These are phyloP conservation scores for Lepiota brunneoincarnata DNA, from an alignment of 768 basidiomycete species.

Conservation along the genomic window DNA sequence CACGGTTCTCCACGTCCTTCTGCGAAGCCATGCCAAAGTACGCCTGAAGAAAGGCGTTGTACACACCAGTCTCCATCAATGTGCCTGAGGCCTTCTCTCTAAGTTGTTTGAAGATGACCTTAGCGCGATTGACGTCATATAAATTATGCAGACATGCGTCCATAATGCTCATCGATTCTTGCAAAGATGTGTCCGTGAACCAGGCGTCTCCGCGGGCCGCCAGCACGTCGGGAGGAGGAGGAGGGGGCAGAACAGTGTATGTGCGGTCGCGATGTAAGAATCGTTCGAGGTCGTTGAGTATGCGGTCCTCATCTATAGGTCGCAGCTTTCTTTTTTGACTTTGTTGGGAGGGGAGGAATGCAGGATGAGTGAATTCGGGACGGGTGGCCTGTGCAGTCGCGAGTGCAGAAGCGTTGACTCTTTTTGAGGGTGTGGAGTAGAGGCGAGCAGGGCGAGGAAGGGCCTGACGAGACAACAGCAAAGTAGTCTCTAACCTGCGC, in stretches of 20 bases:
- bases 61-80: conserved; percentile 44
- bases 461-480: conserved; percentile 61
- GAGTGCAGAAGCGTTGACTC: conserved; percentile 49
- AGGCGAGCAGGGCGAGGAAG: conserved; percentile 70
- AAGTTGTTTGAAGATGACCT: conserved; percentile 65
- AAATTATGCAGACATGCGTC: conserved; percentile 77
- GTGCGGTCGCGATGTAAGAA: conserved; percentile 42
- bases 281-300: conserved; percentile 37
- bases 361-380: conserved; percentile 30
- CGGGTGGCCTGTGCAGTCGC: conserved; percentile 38
- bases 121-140: conserved; percentile 77
- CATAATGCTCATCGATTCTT: conserved; percentile 75
- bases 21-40: conserved; percentile 56
- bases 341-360: conserved; percentile 14
- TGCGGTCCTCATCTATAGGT: conserved; percentile 6
- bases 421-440: conserved; percentile 66
- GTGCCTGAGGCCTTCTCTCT: conserved; percentile 32
- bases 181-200: conserved; percentile 63
- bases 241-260: conserved; percentile 65
- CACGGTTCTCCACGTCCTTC: conserved; percentile 41
- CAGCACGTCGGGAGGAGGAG: conserved; percentile 48
- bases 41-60: conserved; percentile 66
- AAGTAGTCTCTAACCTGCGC: conserved; percentile 39
- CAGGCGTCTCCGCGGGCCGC: conserved; percentile 36
- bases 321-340: conserved; percentile 1